phyloP scores from a whole-genome alignment of 768 basidiomycete genomes.

The Kwoniella pini region DNA sequence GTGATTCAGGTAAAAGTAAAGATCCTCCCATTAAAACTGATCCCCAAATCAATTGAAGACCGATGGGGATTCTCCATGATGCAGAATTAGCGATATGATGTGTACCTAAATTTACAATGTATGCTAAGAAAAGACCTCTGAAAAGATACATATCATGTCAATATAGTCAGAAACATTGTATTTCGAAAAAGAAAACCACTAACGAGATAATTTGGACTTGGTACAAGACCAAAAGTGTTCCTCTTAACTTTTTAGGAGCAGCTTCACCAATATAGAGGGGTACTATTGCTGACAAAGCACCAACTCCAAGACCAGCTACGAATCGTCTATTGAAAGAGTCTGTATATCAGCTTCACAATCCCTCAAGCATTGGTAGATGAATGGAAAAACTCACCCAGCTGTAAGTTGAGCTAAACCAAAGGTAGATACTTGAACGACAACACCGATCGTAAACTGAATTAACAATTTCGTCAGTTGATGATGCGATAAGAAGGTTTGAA shows the following conservation, averaged over 20 bases:
- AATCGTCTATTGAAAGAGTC: constrained; percentile 54
- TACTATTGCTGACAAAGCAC: constrained; percentile 29
- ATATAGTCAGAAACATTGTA: neutral
- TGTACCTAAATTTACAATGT: constrained; percentile 23
- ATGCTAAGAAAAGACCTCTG: constrained; percentile 23
- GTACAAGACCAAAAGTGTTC: constrained; percentile 68
- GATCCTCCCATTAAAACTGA: constrained; percentile 19
- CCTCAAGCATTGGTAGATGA: no score
- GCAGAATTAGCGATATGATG: constrained; percentile 60
- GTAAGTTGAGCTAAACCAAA: constrained; percentile 67
- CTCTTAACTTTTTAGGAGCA: constrained; percentile 28
- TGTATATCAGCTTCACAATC: neutral
- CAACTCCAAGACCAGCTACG: constrained; percentile 26
- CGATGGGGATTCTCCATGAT: constrained; percentile 53
- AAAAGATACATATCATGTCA: constrained; percentile 3
- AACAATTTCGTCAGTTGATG: neutral
- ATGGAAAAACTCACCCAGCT: constrained; percentile 58
- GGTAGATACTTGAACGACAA: constrained; percentile 60
- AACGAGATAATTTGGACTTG: constrained; percentile 67
- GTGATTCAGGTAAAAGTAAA: constrained; percentile 23
- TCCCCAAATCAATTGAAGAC: constrained; percentile 28
- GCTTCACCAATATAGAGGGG: constrained; percentile 33
- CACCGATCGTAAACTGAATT: constrained; percentile 50
- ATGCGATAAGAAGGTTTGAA: no score
- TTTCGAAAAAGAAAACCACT: constrained; percentile 1